Conservation (phyloP, 129 eudicot genomes). For the Artemisia tridentata region DNA sequence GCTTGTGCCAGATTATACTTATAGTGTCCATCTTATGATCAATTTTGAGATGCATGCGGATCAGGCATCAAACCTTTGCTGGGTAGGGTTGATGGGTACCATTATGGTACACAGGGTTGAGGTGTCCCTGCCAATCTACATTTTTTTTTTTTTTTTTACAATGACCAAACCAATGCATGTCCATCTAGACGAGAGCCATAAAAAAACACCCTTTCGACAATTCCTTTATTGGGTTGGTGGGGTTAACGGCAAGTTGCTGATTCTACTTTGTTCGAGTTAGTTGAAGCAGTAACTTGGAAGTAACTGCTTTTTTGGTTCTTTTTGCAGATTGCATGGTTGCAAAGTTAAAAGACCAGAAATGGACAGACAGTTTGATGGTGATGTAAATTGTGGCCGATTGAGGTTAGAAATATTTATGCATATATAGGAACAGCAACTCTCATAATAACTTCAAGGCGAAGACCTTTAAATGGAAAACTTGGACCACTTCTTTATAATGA, state of each 20-base stretch:
- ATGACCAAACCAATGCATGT: too few relatives aligned
- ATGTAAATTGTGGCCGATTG: slow-evolving; percentile 13
- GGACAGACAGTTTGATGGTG: slow-evolving; percentile 20
- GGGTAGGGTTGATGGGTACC: too few relatives aligned
- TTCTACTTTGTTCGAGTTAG: slow-evolving; percentile 9
- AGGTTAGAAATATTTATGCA: slow-evolving; percentile 2
- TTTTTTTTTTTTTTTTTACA: too few relatives aligned
- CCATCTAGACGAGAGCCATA: too few relatives aligned
- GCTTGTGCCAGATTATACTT: too few relatives aligned
- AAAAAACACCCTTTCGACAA: neutral
- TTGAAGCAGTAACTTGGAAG: slow-evolving; percentile 30
- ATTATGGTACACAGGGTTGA: too few relatives aligned
- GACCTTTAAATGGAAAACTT: slow-evolving; percentile 17
- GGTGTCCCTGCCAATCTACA: too few relatives aligned
- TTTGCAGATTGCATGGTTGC: slow-evolving; percentile 10
- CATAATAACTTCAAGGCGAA: slow-evolving; percentile 1
- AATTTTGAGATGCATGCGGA: too few relatives aligned
- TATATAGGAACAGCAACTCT: neutral
- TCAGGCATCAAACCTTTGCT: too few relatives aligned
- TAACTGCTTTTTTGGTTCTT: slow-evolving; percentile 21
- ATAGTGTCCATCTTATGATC: too few relatives aligned
- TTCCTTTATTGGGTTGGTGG: slow-evolving; percentile 15
- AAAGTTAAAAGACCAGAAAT: neutral
- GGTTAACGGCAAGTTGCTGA: slow-evolving; percentile 14
- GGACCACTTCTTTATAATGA: slow-evolving; percentile 26